Base-by-base conservation (phyloP, 768 basidiomycete species). In the Chlorophyllum brunneum region DNA sequence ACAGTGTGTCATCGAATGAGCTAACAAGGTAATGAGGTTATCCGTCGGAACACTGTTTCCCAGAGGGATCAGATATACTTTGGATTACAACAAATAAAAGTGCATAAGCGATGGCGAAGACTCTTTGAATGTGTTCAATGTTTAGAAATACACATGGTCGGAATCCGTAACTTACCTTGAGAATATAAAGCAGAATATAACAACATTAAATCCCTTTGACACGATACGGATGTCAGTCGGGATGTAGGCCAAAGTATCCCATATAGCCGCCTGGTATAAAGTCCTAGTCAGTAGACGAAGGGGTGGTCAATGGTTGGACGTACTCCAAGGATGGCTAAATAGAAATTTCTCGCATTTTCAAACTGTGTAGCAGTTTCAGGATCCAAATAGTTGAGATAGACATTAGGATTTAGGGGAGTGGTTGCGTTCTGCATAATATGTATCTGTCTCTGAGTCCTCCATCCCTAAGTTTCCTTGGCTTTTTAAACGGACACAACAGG, bases 231-330 rank as follows among this genome's bases (percentile, higher is more conserved):
- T 61, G 30, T 72, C 69, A 3, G 62, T 59, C 20, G 58, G 58
- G 5, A 68, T 38, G 24, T 62, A 61, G n/a, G n/a, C n/a, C n/a
- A n/a, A n/a, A n/a, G n/a, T n/a, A n/a, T n/a, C n/a, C n/a, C n/a
- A n/a, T n/a, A 5, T 37, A 59, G 48, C 3, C 68, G 57, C 11
- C 68, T 60, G 44, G 71, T n/a, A n/a, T n/a, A n/a, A n/a, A n/a
- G n/a, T n/a, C 68, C 70, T 69, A 72, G 29, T 64, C 48, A 34
- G 63, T 51, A 3, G 65, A 62, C 66, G 70, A 39, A 4, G 43
- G 38, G 16, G 34, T 27, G n/a, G 24, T 45, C 3, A 16, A 24
- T 20, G 4, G 7, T 11, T 29, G 30, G 8, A 48, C 59, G 20
- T 53, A 68, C 65, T 4, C 63, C 65, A 38, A 63, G 31, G 3